Conservation (phyloP, 768 basidiomycete genomes). For the Mycena galericulata region DNA sequence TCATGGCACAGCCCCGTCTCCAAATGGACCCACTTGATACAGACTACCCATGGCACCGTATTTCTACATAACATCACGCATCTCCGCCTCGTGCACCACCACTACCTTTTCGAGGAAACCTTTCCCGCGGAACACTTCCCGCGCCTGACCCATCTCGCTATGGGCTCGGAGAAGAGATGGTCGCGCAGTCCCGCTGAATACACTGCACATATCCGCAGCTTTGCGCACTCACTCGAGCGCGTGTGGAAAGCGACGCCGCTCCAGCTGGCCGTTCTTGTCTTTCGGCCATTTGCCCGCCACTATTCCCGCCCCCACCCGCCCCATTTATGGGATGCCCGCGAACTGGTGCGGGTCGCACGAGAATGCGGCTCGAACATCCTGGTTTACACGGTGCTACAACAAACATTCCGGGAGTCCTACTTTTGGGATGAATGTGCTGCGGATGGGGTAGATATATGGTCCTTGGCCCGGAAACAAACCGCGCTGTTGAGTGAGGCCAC, state of each 20-base stretch:
- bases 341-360: background rate
- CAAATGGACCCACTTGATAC: background rate
- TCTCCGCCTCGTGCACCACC: background rate
- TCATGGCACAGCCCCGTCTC: background rate
- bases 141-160: background rate
- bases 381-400: background rate
- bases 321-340: background rate
- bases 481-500: too few species aligned
- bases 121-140: background rate
- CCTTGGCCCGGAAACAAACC: constrained; percentile 8
- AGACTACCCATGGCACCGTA: background rate
- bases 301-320: background rate
- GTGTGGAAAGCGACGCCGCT: background rate
- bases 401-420: background rate
- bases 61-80: background rate
- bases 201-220: background rate
- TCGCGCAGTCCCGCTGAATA: background rate
- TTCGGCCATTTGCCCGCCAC: background rate
- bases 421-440: constrained; percentile 4
- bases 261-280: background rate
- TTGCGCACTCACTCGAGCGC: background rate
- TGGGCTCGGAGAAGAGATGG: background rate
- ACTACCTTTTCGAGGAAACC: background rate
- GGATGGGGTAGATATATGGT: constrained; percentile 6
- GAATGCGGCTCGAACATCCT: background rate